Conservation (phyloP, 441 rosid species). For the Metrosideros polymorpha region DNA sequence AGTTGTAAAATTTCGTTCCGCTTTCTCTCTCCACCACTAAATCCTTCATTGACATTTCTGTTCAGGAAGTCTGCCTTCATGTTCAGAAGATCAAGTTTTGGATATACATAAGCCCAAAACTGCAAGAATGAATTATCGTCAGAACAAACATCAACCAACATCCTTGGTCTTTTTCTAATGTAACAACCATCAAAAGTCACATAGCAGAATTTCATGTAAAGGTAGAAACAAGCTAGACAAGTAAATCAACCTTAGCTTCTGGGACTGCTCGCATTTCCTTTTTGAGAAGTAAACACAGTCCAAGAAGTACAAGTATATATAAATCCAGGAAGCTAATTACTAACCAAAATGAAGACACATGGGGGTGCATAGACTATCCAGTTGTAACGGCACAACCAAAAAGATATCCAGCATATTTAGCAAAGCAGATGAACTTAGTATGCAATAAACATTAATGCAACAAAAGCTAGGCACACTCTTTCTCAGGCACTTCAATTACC, state of each 20-base stretch:
- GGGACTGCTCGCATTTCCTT: neutral
- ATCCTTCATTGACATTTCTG: slow-evolving; percentile 98
- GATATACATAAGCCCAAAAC: slow-evolving; percentile 66
- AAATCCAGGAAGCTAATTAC: neutral
- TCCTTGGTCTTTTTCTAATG: neutral
- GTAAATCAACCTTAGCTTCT: neutral
- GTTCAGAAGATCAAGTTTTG: slow-evolving; percentile 78
- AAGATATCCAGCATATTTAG: neutral
- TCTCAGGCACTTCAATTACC: neutral
- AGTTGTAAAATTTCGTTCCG: slow-evolving; percentile 94
- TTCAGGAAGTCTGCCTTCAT: slow-evolving; percentile 89
- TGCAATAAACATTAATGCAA: neutral
- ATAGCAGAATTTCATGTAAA: neutral
- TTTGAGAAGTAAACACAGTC: neutral
- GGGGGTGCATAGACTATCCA: neutral
- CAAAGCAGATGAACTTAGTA: neutral
- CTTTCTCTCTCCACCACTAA: slow-evolving; percentile 97
- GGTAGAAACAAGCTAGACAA: neutral
- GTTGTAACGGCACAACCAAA: neutral
- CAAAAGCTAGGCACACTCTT: neutral
- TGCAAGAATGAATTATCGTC: slow-evolving; percentile 28
- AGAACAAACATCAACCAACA: neutral
- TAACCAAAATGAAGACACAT: neutral
- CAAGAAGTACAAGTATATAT: neutral
- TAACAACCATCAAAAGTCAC: neutral